phyloP scores from a whole-genome alignment of 805 yeast species.

The Candida pini region DNA sequence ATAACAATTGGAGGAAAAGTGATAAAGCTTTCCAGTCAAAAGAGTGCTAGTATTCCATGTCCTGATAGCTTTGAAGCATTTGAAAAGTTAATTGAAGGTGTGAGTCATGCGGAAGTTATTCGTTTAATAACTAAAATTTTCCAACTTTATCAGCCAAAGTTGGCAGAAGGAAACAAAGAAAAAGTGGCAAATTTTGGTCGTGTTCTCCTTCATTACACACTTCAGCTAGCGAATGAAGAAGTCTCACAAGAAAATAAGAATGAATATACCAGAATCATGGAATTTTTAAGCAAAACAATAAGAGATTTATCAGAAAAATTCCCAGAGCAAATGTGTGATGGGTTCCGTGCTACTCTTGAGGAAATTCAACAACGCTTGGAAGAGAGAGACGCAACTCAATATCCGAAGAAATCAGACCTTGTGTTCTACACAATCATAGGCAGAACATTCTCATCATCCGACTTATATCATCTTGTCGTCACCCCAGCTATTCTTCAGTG shows the following conservation, averaged over 20 bases:
- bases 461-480: conserved; percentile 85
- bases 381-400: conserved; percentile 18
- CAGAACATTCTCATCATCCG: conserved; percentile 83
- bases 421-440: conserved; percentile 70
- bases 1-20: conserved; percentile 31
- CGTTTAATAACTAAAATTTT: conserved; percentile 50
- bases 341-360: conserved; percentile 51
- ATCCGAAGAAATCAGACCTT: conserved; percentile 49
- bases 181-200: conserved; percentile 59
- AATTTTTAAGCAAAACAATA: conserved; percentile 37
- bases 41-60: conserved; percentile 30
- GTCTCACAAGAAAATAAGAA: conserved; percentile 17
- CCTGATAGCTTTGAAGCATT: conserved; percentile 45
- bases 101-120: conserved; percentile 38
- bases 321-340: conserved; percentile 56
- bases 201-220: conserved; percentile 56
- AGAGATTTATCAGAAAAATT: conserved; percentile 60
- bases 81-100: conserved; percentile 26
- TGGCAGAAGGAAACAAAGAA: conserved; percentile 78
- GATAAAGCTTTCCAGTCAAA: conserved; percentile 15
- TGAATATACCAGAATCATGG: conserved; percentile 27
- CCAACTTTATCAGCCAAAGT: conserved; percentile 62
- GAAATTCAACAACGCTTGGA: conserved; percentile 52
- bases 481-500: conserved; percentile 77
- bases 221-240: conserved; percentile 41